These are phyloP conservation scores for Penicillium sp. DNA, from an alignment of 2,329 filamentous ascomycete genomes.

Conservation along the genomic window DNA sequence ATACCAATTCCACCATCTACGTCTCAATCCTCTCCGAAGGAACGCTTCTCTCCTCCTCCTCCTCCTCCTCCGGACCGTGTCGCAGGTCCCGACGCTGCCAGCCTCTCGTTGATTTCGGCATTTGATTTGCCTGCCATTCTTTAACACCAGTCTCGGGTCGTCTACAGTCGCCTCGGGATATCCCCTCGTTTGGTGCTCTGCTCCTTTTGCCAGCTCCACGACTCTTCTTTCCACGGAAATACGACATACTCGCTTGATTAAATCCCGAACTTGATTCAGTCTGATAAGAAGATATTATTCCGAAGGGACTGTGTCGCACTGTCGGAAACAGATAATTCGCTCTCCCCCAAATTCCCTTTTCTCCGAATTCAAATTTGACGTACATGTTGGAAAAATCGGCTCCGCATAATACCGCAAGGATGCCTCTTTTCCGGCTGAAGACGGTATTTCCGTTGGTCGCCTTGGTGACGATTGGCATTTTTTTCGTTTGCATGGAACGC, in stretches of 20 bases:
- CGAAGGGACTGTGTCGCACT: conserved; percentile 1
- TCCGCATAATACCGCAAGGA: conserved; percentile 36
- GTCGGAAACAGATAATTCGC: not conserved
- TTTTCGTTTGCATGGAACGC: conserved; percentile 47
- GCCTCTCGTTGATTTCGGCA: conserved; percentile 41
- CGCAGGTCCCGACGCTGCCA: conserved; percentile 41
- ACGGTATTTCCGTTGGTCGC: conserved; percentile 45
- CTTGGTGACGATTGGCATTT: conserved; percentile 43
- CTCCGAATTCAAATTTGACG: conserved; percentile 9
- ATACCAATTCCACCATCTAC: not conserved
- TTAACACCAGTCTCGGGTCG: conserved; percentile 19
- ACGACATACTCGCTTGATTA: not conserved
- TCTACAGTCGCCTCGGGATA: conserved; percentile 18
- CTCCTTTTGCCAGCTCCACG: not conserved
- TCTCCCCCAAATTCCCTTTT: not conserved
- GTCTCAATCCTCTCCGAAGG: not conserved
- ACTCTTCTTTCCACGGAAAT: not conserved
- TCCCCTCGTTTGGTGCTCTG: conserved; percentile 12
- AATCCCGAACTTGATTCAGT: not conserved
- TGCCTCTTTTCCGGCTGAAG: conserved; percentile 46
- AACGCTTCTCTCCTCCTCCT: conserved; percentile 2
- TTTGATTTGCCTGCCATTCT: conserved; percentile 30
- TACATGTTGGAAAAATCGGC: conserved; percentile 39
- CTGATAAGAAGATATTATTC: conserved; percentile 11
- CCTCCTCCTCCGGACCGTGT: conserved; percentile 30